Evolutionary conservation across 768 basidiomycete species (phyloP), one percentile per base, ranked within the genome.

Genomic region (Rhodotorula toruloides): DNA sequence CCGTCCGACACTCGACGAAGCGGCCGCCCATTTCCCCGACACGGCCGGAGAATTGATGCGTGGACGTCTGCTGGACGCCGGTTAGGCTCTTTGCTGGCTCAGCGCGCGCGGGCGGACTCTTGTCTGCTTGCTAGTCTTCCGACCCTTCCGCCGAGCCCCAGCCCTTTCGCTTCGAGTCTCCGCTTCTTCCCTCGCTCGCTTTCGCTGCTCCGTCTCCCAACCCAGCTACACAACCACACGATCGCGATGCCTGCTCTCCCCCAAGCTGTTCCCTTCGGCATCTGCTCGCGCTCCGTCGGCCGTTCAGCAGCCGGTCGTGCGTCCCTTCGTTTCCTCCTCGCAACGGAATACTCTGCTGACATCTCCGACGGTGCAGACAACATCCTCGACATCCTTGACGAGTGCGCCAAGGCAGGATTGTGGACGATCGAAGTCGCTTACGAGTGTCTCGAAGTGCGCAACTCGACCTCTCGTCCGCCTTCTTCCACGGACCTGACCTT

Each of bases 241-340:
- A n/a, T n/a, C n/a, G n/a, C n/a, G n/a, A 61, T 61, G 59, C 27
- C 50, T 0, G 1, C 49, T n/a, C 59, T 61, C 22, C 59, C 50
- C 14, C 59, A 61, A 61, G 50, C 49, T 25, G 29, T 61, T 17
- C 59, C 59, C 31, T 53, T 61, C 42, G 59, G 59, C 10, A 61
- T 53, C 32, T 61, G 59, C 40, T 52, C 59, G 0, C 59, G 59
- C 42, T 42, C 49, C 3, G 40, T 61, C 4, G 59, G 50, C 2
- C 59, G 59, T 17, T 59, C 58, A 3, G 48, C 47, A 1, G 58
- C 22, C 6, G 58, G 58, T 4, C 58, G 53, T 40, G 53, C 37
- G 53, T 37, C 3, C 31, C 37, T 21, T 40, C 31, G 19, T 13
- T 13, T 50, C 16, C 5, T 36, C 34, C 21, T 22, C 36, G 31